Conservation (phyloP, 208 protist species). For the Leishmania amazonensis region DNA sequence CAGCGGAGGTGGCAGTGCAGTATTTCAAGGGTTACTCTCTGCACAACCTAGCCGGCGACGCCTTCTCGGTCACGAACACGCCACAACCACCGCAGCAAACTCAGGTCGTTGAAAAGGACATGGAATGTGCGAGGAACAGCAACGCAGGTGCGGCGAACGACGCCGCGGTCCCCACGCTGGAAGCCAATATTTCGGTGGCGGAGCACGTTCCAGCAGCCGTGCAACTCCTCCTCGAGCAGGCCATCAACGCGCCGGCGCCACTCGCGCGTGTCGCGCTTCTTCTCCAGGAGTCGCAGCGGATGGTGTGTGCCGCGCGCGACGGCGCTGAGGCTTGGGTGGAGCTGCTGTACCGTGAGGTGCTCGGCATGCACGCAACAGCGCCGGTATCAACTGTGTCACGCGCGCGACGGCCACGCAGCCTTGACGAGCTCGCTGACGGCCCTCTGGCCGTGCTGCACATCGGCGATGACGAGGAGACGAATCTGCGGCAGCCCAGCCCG, state of each 20-base stretch:
- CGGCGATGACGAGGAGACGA: not conserved
- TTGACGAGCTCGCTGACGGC: constrained; percentile 30
- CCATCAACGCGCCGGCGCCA: not conserved
- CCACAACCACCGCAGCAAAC: not conserved
- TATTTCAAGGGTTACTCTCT: constrained; percentile 1
- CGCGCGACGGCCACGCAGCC: constrained; percentile 13
- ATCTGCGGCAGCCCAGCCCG: constrained; percentile 1
- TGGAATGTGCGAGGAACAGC: not conserved
- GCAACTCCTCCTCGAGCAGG: constrained; percentile 22
- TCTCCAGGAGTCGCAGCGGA: constrained; percentile 23
- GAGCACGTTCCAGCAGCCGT: constrained; percentile 7
- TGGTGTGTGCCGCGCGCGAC: constrained; percentile 6
- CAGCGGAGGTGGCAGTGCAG: constrained; percentile 5
- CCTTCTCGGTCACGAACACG: not conserved
- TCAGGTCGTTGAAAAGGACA: not conserved
- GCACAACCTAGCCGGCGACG: constrained; percentile 4
- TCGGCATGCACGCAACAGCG: not conserved
- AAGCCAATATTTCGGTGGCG: not conserved
- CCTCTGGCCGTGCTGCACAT: constrained; percentile 7
- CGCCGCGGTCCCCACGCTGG: not conserved
- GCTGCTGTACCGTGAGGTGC: constrained; percentile 26
- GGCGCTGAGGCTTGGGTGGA: constrained; percentile 34
- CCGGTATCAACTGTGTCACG: not conserved
- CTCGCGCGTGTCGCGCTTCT: constrained; percentile 12
- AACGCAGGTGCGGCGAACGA: not conserved